phyloP scores from a whole-genome alignment of 495 filamentous ascomycete species.

The Daldinia caldariorum region DNA sequence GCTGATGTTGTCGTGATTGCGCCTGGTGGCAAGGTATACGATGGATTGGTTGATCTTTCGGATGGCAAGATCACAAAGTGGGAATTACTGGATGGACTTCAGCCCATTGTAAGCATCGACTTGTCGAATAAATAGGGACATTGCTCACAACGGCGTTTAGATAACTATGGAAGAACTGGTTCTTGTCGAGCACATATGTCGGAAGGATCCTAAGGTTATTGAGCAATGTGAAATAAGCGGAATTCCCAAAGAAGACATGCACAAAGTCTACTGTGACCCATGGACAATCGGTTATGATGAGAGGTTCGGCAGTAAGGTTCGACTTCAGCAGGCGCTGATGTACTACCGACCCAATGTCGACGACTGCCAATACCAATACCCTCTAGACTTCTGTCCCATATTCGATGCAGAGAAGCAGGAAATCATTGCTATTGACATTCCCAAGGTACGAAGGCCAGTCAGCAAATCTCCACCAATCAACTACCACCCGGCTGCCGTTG shows the following conservation, averaged over 20 bases:
- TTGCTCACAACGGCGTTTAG: conserved; percentile 50
- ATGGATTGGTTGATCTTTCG: conserved; percentile 83
- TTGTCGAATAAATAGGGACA: neutral
- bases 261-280: conserved; percentile 88
- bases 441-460: conserved; percentile 78
- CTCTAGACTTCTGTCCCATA: conserved; percentile 94
- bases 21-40: conserved; percentile 80
- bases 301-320: conserved; percentile 80
- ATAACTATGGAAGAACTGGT: conserved; percentile 97
- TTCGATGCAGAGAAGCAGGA: conserved; percentile 84
- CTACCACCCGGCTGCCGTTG: conserved; percentile 79
- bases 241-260: conserved; percentile 86
- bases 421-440: conserved; percentile 91
- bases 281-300: conserved; percentile 98
- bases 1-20: conserved; percentile 92
- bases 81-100: conserved; percentile 80
- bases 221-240: conserved; percentile 90
- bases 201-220: conserved; percentile 87
- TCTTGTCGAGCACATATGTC: conserved; percentile 81
- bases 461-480: conserved; percentile 80
- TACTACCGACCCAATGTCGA: conserved; percentile 91
- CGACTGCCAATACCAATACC: conserved; percentile 90
- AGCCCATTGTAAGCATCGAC: conserved; percentile 73
- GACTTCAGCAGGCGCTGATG: conserved; percentile 93
- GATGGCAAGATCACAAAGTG: conserved; percentile 76